A percentile compares a stretch with the other conserved stretches of the same genome.
These are phyloP conservation scores for Fusarium sp. DNA, from an alignment of 2,329 filamentous ascomycete genomes.

Conservation along the genomic window DNA sequence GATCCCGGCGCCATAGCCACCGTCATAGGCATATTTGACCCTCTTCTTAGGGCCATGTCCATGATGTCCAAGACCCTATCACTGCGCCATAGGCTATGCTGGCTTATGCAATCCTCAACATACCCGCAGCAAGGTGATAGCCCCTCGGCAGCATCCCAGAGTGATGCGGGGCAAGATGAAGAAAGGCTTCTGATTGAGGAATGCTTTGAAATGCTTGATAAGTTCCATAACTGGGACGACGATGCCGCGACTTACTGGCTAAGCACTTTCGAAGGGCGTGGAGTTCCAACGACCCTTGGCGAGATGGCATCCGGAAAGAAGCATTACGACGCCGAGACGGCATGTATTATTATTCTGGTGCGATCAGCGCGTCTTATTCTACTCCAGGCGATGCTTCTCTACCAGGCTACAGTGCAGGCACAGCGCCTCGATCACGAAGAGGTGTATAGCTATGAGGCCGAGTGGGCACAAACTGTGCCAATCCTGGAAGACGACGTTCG, in stretches of 20 bases:
- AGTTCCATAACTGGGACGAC: slow-evolving; percentile 46
- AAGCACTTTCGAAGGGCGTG: slow-evolving; percentile 45
- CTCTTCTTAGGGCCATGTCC: slow-evolving; percentile 46
- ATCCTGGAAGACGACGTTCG: slow-evolving; percentile 41
- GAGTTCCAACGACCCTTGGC: slow-evolving; percentile 44
- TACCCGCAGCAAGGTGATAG: neutral
- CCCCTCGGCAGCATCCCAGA: neutral
- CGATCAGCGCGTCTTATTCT: slow-evolving; percentile 49
- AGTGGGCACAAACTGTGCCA: slow-evolving; percentile 33
- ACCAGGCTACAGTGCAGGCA: slow-evolving; percentile 32
- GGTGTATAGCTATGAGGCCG: slow-evolving; percentile 10
- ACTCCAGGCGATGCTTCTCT: slow-evolving; percentile 45
- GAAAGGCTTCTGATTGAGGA: slow-evolving; percentile 24
- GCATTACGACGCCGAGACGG: slow-evolving; percentile 48
- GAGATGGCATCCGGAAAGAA: slow-evolving; percentile 32
- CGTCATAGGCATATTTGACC: slow-evolving; percentile 46
- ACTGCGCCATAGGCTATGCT: slow-evolving; percentile 28
- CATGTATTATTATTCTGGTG: slow-evolving; percentile 49
- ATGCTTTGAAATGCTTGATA: slow-evolving; percentile 47
- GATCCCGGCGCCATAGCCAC: slow-evolving; percentile 48
- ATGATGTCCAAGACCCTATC: slow-evolving; percentile 47
- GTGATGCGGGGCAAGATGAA: slow-evolving; percentile 2
- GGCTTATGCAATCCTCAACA: slow-evolving; percentile 9
- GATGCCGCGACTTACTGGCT: slow-evolving; percentile 49
- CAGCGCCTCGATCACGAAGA: neutral